Conservation (phyloP, 2,329 filamentous ascomycete species). For the Claviceps capensis region DNA sequence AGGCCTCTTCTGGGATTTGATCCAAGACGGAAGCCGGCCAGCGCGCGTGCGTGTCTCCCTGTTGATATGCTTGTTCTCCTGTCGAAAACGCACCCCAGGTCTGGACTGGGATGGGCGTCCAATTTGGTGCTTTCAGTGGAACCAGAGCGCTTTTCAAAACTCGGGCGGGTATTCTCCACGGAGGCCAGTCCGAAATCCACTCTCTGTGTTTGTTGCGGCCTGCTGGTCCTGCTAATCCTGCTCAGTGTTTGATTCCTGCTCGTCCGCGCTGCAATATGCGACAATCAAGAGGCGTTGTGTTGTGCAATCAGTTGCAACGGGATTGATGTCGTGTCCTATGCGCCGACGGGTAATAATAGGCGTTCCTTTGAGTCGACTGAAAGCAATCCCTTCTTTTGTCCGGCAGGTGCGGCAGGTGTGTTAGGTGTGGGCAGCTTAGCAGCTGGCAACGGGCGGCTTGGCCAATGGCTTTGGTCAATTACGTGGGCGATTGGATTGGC, state of each 20-base stretch:
- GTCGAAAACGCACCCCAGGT: not conserved
- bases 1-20: not conserved
- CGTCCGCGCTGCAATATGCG: no score
- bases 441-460: not conserved
- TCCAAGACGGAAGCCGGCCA: not conserved
- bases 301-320: not conserved
- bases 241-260: no score
- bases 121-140: slow-evolving; percentile 2
- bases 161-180: slow-evolving; percentile 1
- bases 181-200: slow-evolving; percentile 2
- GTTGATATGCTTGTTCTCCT: not conserved
- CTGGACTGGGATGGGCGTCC: slow-evolving; percentile 1
- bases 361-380: not conserved
- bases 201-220: not conserved
- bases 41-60: not conserved
- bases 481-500: not conserved
- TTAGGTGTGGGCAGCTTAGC: not conserved
- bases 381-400: not conserved
- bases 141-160: not conserved
- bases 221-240: not conserved
- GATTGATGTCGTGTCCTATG: not conserved
- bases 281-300: not conserved
- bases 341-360: not conserved
- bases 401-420: not conserved
- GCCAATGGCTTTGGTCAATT: not conserved